These are phyloP conservation scores for Penicillium sp. DNA, from an alignment of 2,329 filamentous ascomycete species.

Conservation along the genomic window DNA sequence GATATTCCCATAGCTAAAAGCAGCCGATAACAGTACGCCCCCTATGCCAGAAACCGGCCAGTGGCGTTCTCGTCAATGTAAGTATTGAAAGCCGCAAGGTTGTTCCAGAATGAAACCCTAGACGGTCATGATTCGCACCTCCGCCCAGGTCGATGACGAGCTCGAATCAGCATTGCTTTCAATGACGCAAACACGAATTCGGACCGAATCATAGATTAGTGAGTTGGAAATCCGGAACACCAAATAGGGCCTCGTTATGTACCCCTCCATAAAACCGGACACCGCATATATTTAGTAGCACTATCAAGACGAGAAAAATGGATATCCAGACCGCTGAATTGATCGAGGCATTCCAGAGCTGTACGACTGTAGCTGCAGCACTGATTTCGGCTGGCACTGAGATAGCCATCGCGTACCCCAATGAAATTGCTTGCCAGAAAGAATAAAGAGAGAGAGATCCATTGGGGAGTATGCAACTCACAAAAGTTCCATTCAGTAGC, in stretches of 20 bases:
- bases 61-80: constrained; percentile 38
- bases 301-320: constrained; percentile 58
- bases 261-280: constrained; percentile 50
- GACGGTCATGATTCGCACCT: constrained; percentile 42
- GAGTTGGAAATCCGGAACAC: neutral
- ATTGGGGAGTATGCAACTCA: neutral
- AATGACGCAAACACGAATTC: constrained; percentile 53
- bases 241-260: neutral
- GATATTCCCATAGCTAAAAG: constrained; percentile 33
- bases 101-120: constrained; percentile 51
- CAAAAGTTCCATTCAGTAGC: constrained; percentile 45
- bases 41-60: constrained; percentile 52
- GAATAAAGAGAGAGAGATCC: too few species aligned
- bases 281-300: constrained; percentile 46
- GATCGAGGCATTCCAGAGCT: constrained; percentile 53
- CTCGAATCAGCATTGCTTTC: constrained; percentile 50
- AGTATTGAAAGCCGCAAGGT: constrained; percentile 46
- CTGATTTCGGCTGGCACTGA: constrained; percentile 58
- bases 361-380: constrained; percentile 60
- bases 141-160: constrained; percentile 56
- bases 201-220: constrained; percentile 16
- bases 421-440: neutral
- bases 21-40: constrained; percentile 47
- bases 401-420: constrained; percentile 42
- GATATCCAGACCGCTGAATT: constrained; percentile 50